Base-by-base conservation (phyloP, 2,329 filamentous ascomycete species). In the Parastagonospora nodorum region DNA sequence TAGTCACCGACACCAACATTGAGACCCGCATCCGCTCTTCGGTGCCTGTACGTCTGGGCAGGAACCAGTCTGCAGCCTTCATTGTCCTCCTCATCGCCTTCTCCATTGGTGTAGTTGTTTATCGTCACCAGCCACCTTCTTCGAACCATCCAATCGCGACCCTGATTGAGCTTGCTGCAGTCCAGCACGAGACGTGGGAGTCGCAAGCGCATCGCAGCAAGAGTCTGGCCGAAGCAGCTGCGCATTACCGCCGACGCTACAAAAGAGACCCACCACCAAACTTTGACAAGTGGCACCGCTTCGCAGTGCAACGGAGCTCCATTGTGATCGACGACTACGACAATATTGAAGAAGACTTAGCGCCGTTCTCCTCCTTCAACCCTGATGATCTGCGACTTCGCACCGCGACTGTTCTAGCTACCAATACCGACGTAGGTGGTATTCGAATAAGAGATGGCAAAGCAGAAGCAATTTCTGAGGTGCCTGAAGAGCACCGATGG, bases 231-330 rank as follows among this genome's bases (percentile, higher is more conserved):
- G 75, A 80, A 50, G 82, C 82, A 24, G 78, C 82, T 6, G 55
- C 67, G 15, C 74, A 79, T 33, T 86, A 86, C 64, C 76, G 73
- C 37, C 66, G 71, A 42, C 77, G 82, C 53, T 84, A 86, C 60
- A 66, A 74, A 2, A 77, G 80, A 45, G 75, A 79, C 52, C 84
- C 84, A 1, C 84, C 84, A 24, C 83, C 84, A 8, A 78, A 79
- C 10, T 87, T 86, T 56, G 81, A 85, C 54, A 72, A 78, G 50
- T 86, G 84, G 84, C 85, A 82, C 59, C 66, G 78, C 32, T 86
- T 80, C 64, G 83, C 84, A 1, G 78, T 72, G 5, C 76, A 69
- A 6, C 77, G 78, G 33, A 79, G 77, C 11, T 81, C 82, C 1
- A 64, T 79, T 4, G 68, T 86, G 8, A 81, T 86, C 42, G 84